phyloP scores from a whole-genome alignment of 2,329 filamentous ascomycete species.

The Gyromitra esculenta region DNA sequence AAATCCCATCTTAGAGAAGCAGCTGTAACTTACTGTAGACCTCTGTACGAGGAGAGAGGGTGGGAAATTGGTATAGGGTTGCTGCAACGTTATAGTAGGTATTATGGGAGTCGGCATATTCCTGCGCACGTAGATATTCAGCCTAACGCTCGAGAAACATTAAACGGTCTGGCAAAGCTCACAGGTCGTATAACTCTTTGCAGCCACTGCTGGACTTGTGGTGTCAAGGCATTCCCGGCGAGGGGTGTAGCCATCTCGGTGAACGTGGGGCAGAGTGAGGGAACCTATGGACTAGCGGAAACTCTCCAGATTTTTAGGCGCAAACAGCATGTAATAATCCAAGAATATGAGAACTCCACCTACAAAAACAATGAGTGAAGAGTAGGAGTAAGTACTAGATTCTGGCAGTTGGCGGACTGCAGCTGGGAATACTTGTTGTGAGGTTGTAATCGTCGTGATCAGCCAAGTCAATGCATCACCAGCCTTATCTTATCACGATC shows the following conservation, averaged over 20 bases:
- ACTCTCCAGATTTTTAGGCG: background rate
- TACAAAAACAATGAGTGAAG: background rate
- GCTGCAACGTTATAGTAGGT: constrained; percentile 92
- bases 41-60: constrained; percentile 85
- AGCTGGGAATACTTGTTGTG: constrained; percentile 20
- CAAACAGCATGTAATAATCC: constrained; percentile 7
- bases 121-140: constrained; percentile 65
- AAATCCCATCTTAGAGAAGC: background rate
- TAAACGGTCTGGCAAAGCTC: constrained; percentile 57
- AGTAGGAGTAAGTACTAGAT: background rate
- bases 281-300: constrained; percentile 21
- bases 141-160: background rate
- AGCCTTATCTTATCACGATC: constrained; percentile 44
- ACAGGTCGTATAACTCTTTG: constrained; percentile 60
- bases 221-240: constrained; percentile 37
- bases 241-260: constrained; percentile 36
- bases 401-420: constrained; percentile 6
- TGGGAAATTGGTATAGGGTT: constrained; percentile 79
- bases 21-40: constrained; percentile 80
- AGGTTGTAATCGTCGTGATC: constrained; percentile 38
- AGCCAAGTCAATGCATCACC: constrained; percentile 24
- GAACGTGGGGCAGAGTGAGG: constrained; percentile 19
- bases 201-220: constrained; percentile 53
- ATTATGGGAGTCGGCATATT: constrained; percentile 91
- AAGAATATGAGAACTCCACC: background rate